Evolutionary conservation across 768 basidiomycete genomes (phyloP).

Genomic region (Pleurotus sapidus): DNA sequence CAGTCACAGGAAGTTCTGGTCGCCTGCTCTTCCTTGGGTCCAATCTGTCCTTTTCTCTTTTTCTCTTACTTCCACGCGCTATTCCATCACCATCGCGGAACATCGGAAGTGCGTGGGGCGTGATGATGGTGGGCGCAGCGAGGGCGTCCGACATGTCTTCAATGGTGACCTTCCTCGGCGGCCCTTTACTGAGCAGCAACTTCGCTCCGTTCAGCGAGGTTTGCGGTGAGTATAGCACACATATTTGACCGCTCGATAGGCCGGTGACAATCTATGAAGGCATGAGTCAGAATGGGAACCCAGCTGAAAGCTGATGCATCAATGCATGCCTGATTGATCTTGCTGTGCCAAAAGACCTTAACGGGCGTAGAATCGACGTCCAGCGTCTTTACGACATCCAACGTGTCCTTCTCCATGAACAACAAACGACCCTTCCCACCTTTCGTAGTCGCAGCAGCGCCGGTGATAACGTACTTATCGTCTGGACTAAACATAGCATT

Average conservation of each 20-base stretch:
- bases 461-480: conserved; percentile 85
- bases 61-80: conserved; percentile 78
- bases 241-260: conserved; percentile 82
- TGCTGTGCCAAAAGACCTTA: conserved; percentile 91
- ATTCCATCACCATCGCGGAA: conserved; percentile 79
- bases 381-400: conserved; percentile 67
- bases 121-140: conserved; percentile 84
- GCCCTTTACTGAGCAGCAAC: conserved; percentile 83
- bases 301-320: conserved; percentile 12
- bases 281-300: conserved; percentile 2
- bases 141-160: conserved; percentile 89
- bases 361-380: conserved; percentile 80
- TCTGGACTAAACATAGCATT: conserved; percentile 96
- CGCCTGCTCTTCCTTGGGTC: conserved; percentile 91
- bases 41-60: conserved; percentile 83
- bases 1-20: conserved; percentile 89
- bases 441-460: conserved; percentile 65
- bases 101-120: conserved; percentile 90
- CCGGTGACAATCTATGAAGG: conserved; percentile 75
- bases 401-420: conserved; percentile 66
- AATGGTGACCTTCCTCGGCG: conserved; percentile 73
- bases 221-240: conserved; percentile 88
- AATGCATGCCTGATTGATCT: conserved; percentile 88
- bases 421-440: conserved; percentile 69
- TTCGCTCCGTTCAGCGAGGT: conserved; percentile 93